phyloP scores from a whole-genome alignment of 2,329 filamentous ascomycete genomes.

The Aspergillaceae sp. region DNA sequence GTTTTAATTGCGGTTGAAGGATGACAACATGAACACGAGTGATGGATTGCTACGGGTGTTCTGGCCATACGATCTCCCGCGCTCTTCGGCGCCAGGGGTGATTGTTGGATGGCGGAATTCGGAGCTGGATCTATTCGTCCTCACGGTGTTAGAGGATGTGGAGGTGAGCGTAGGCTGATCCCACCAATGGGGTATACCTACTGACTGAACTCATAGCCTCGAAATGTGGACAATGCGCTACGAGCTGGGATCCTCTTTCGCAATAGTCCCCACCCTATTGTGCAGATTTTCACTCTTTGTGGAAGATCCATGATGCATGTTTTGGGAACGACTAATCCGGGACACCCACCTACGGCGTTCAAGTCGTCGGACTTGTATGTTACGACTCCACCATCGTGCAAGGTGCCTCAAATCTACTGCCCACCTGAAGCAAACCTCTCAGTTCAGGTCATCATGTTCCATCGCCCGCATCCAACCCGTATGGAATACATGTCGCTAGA shows the following conservation, averaged over 20 bases:
- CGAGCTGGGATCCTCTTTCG: slow-evolving; percentile 75
- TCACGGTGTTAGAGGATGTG: slow-evolving; percentile 81
- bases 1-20: slow-evolving; percentile 54
- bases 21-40: slow-evolving; percentile 56
- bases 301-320: slow-evolving; percentile 76
- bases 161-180: slow-evolving; percentile 52
- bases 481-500: slow-evolving; percentile 96
- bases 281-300: slow-evolving; percentile 74
- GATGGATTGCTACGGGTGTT: slow-evolving; percentile 96
- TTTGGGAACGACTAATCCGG: slow-evolving; percentile 69
- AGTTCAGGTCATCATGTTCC: slow-evolving; percentile 81
- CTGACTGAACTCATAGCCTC: slow-evolving; percentile 42
- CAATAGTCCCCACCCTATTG: slow-evolving; percentile 69
- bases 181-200: too few species aligned
- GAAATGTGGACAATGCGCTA: slow-evolving; percentile 79
- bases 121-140: slow-evolving; percentile 77
- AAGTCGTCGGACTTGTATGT: slow-evolving; percentile 63
- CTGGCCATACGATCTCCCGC: slow-evolving; percentile 82
- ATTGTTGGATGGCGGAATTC: slow-evolving; percentile 96
- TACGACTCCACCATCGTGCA: slow-evolving; percentile 43
- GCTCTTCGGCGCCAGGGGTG: slow-evolving; percentile 66
- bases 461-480: slow-evolving; percentile 69
- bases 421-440: slow-evolving; percentile 55
- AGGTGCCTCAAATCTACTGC: slow-evolving; percentile 65
- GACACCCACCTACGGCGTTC: slow-evolving; percentile 40